Evolutionary conservation across 1,284 basidiomycete species (phyloP), one percentile per base, ranked within the genome.

Genomic region (Hortiboletus rubellus): DNA sequence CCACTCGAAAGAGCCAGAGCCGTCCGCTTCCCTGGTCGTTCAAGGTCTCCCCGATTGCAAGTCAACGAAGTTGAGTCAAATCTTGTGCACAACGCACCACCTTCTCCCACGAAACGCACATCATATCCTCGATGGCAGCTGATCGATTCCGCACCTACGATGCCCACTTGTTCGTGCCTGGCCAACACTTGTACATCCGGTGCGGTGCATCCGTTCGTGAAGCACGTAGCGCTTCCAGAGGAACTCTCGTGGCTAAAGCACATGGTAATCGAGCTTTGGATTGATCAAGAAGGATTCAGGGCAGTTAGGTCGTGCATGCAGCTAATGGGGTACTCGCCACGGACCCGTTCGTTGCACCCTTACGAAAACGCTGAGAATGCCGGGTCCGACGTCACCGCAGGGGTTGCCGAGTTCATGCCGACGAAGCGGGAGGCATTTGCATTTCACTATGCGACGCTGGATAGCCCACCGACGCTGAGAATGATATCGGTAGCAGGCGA

Each of bases 241-340:
- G 68, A 74, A 40, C 51, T 84, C 2, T 62, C 69, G 2, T 88
- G 85, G 83, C 76, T 90, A 10, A 74, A 78, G 54, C 74, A 78
- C 47, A 75, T 76, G 18, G 72, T 70, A 36, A 70, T 92, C n/a
- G 82, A 89, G 57, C 73, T 92, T 33, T 81, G 84, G 71, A 85
- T 92, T 34, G 91, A 92, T 66, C 91, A 92, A 71, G 91, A 92
- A 73, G 86, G 87, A 8, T 89, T 88, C 62, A 82, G 89, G 31
- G 78, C 81, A 12, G 77, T 86, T 17, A 75, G 77, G 24, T 82
- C 86, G 18, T 71, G 76, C 12, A 86, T 91, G 73, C 78, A 75
- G 55, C 80, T 86, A 46, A 75, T 76, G n/a, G 82, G 82, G 50
- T 82, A 81, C 59, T 75, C 76, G 22, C 68, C 67, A 36, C 68